These are phyloP conservation scores for Colletotrichum orchidophilum DNA, from an alignment of 2,329 filamentous ascomycete species.

Conservation along the genomic window DNA sequence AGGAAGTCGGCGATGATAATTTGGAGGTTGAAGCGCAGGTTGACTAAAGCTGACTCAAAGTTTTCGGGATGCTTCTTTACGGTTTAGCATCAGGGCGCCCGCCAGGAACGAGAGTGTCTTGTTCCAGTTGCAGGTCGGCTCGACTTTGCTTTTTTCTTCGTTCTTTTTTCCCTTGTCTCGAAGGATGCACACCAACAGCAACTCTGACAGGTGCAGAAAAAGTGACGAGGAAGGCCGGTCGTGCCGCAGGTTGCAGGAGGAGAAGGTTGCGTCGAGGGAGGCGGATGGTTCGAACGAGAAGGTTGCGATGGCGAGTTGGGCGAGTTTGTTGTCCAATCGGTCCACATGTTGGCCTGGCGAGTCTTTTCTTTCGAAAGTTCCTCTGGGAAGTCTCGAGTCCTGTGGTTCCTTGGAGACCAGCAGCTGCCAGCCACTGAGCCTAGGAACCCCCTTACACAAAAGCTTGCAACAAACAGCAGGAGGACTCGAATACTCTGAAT, in stretches of 20 bases:
- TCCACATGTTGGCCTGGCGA: background rate
- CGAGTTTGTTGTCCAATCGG: background rate
- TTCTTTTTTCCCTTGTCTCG: no score
- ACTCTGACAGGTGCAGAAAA: conserved; percentile 19
- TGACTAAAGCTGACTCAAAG: background rate
- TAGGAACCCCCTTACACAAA: no score
- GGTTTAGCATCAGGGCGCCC: background rate
- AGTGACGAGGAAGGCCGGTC: background rate
- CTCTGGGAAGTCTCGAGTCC: background rate
- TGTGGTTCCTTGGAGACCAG: background rate
- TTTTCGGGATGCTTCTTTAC: background rate
- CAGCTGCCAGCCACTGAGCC: background rate
- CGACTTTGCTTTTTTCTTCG: background rate
- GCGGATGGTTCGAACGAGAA: background rate
- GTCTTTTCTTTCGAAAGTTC: background rate
- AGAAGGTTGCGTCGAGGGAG: background rate
- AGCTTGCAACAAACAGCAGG: no score
- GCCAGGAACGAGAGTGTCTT: background rate
- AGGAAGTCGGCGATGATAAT: background rate
- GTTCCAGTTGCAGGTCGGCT: background rate
- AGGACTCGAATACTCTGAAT: background rate
- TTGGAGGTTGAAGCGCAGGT: background rate
- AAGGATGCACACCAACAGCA: background rate
- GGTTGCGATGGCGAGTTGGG: background rate
- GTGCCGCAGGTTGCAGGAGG: conserved; percentile 1